Percentiles rank a stretch among this genome's conserved stretches.
These are phyloP conservation scores for Linnemannia schmuckeri DNA, from an alignment of 192 early-diverging fungal genomes.

Conservation along the genomic window DNA sequence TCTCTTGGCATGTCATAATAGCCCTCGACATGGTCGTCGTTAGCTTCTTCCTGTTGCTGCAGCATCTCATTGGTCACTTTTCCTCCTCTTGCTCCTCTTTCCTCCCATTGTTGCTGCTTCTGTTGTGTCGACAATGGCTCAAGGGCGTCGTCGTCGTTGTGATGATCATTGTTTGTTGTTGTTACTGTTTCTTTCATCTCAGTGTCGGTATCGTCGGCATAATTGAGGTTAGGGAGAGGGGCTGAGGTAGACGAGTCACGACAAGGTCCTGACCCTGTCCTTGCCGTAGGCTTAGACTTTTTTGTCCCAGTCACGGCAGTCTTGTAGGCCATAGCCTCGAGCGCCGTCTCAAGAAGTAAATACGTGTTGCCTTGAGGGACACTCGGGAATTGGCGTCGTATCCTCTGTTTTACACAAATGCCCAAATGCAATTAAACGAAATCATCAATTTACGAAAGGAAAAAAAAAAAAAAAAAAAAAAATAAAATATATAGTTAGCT, in stretches of 20 bases:
- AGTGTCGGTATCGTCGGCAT: background rate
- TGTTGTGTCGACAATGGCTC: background rate
- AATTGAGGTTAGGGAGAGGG: background rate
- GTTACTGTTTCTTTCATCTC: too few relatives aligned
- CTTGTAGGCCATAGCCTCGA: constrained; percentile 5
- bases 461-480: background rate
- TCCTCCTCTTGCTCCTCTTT: background rate
- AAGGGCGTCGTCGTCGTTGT: background rate
- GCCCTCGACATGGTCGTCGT: too few relatives aligned
- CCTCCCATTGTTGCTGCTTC: background rate
- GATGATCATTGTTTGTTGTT: background rate
- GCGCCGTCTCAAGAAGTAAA: constrained; percentile 12
- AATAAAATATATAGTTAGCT: background rate
- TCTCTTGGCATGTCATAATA: too few relatives aligned
- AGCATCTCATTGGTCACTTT: background rate
- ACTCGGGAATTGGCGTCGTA: constrained; percentile 1
- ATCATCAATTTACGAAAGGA: too few relatives aligned
- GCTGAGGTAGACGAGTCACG: background rate
- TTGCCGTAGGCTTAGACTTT: too few relatives aligned
- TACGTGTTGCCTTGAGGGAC: background rate
- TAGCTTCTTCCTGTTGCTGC: background rate
- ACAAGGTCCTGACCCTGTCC: too few relatives aligned
- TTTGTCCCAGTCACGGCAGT: background rate
- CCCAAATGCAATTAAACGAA: too few relatives aligned
- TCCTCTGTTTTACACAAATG: background rate